Evolutionary conservation across 2,329 filamentous ascomycete genomes (phyloP).

Genomic region (Monascus ruber): DNA sequence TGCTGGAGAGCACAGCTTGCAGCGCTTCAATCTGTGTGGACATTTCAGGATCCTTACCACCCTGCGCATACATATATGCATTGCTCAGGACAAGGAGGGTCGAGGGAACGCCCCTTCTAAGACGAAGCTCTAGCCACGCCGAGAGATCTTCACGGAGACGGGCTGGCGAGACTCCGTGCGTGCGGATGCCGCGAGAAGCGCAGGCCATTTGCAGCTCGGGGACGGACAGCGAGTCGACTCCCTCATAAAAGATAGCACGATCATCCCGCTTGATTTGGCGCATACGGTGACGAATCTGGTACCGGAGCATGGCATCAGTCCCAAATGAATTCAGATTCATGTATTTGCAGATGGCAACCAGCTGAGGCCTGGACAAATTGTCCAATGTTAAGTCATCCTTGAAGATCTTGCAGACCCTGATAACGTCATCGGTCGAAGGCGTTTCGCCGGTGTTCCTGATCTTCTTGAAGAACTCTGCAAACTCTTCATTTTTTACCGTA

Average conservation of each 20-base stretch:
- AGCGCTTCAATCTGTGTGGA: slow-evolving; percentile 86
- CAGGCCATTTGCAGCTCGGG: slow-evolving; percentile 86
- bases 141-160: slow-evolving; percentile 80
- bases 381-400: slow-evolving; percentile 94
- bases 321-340: slow-evolving; percentile 97
- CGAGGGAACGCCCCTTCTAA: slow-evolving; percentile 91
- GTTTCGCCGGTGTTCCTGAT: slow-evolving; percentile 81
- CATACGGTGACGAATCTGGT: slow-evolving; percentile 95
- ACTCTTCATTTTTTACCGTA: slow-evolving; percentile 85
- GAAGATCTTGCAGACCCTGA: slow-evolving; percentile 98
- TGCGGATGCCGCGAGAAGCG: slow-evolving; percentile 82
- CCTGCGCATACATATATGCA: slow-evolving; percentile 82
- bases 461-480: slow-evolving; percentile 95
- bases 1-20: slow-evolving; percentile 81
- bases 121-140: slow-evolving; percentile 85
- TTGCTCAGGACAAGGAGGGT: slow-evolving; percentile 93
- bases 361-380: slow-evolving; percentile 87
- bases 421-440: slow-evolving; percentile 80
- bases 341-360: slow-evolving; percentile 96
- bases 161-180: slow-evolving; percentile 80
- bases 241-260: slow-evolving; percentile 84
- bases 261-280: slow-evolving; percentile 98
- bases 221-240: slow-evolving; percentile 86
- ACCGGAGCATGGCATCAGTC: slow-evolving; percentile 94
- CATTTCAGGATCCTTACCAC: slow-evolving; percentile 67